phyloP scores from a whole-genome alignment of 768 basidiomycete species.

The Kwoniella botswanensis region DNA sequence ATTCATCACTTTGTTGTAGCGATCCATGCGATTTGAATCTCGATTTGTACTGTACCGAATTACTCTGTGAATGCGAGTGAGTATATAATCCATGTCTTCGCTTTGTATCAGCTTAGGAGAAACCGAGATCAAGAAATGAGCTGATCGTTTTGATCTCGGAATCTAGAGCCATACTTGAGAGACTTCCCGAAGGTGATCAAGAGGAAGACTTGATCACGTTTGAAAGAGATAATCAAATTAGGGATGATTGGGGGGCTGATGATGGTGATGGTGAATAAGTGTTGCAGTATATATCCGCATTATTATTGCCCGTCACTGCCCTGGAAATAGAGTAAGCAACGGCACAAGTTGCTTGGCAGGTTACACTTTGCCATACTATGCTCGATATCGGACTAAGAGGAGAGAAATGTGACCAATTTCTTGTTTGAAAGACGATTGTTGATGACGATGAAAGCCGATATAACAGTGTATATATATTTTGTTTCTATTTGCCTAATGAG shows the following conservation, averaged over 20 bases:
- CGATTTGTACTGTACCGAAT: conserved; percentile 82
- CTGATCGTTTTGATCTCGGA: not conserved
- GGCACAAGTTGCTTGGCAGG: no score
- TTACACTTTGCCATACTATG: no score
- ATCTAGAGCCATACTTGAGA: conserved; percentile 45
- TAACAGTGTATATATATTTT: not conserved
- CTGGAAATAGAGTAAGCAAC: no score
- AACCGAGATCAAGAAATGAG: not conserved
- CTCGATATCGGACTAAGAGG: no score
- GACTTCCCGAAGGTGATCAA: conserved; percentile 61
- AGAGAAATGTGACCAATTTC: no score
- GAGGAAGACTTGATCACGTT: conserved; percentile 35
- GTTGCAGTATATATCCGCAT: no score
- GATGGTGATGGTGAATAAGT: conserved; percentile 37
- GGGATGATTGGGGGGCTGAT: conserved; percentile 35
- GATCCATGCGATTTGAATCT: conserved; percentile 55
- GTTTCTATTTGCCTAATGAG: not conserved
- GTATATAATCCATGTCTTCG: conserved; percentile 8
- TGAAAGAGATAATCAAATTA: conserved; percentile 23
- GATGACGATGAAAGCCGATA: not conserved
- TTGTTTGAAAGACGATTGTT: no score
- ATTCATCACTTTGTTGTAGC: conserved; percentile 16
- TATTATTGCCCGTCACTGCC: no score
- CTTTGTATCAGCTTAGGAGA: not conserved
- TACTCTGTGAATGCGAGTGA: conserved; percentile 82